phyloP scores from a whole-genome alignment of 2,329 filamentous ascomycete genomes.

The Penicillium sp. region DNA sequence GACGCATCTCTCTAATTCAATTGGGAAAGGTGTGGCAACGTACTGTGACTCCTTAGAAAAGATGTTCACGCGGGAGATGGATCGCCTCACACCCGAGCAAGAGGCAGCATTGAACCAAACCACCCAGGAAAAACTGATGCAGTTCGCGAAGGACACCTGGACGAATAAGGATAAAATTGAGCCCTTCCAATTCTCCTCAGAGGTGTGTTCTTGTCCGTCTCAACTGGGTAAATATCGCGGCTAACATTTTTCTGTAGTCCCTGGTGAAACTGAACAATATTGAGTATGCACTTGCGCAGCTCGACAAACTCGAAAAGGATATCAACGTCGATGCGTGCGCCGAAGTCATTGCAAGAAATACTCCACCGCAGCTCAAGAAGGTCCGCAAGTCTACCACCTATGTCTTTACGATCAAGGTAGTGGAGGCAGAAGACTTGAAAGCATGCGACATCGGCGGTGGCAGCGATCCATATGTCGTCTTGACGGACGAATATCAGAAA shows the following conservation, averaged over 20 bases:
- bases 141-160: constrained; percentile 88
- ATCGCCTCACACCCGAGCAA: constrained; percentile 79
- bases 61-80: constrained; percentile 83
- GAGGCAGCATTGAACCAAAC: constrained; percentile 67
- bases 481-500: constrained; percentile 96
- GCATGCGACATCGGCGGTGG: constrained; percentile 91
- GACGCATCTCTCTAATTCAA: constrained; percentile 79
- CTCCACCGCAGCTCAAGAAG: constrained; percentile 61
- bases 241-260: constrained; percentile 51
- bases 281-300: constrained; percentile 82
- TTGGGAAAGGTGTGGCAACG: constrained; percentile 69
- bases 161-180: constrained; percentile 85
- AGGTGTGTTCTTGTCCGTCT: constrained; percentile 49
- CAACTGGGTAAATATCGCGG: neutral
- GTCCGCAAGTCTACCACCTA: constrained; percentile 71
- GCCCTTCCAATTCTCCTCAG: constrained; percentile 90
- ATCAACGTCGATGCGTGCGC: constrained; percentile 90
- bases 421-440: constrained; percentile 94
- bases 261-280: constrained; percentile 97
- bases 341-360: constrained; percentile 64
- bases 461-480: constrained; percentile 93
- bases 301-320: constrained; percentile 79
- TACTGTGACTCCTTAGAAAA: constrained; percentile 90
- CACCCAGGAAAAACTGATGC: constrained; percentile 84
- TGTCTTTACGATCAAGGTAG: constrained; percentile 97